A percentile compares a stretch with the other conserved stretches of the same genome.
Conservation (phyloP, 345 rosid genomes). For the Dimocarpus longan region DNA sequence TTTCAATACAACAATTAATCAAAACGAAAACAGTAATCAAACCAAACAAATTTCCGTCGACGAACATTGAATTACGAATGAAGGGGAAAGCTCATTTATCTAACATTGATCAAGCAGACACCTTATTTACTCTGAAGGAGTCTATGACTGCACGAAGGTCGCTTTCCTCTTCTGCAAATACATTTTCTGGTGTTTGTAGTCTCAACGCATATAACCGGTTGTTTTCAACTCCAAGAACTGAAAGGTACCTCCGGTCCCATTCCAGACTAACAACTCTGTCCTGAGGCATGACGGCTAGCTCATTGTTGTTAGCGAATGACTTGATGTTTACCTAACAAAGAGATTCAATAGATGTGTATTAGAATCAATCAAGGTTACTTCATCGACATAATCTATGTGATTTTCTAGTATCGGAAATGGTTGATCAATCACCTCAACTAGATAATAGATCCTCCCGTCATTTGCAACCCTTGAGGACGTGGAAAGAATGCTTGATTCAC, state of each 20-base stretch:
- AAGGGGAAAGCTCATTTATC: background rate
- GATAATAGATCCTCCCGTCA: constrained; percentile 88
- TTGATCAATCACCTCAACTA: constrained; percentile 68
- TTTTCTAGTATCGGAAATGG: background rate
- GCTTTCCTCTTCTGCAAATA: constrained; percentile 77
- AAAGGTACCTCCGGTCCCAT: constrained; percentile 87
- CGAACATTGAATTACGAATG: background rate
- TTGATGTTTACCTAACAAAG: constrained; percentile 77
- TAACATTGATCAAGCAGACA: constrained; percentile 35
- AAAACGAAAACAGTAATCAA: too few relatives aligned
- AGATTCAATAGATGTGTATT: background rate
- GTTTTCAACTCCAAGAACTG: constrained; percentile 90
- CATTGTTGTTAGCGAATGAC: constrained; percentile 88
- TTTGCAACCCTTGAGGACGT: constrained; percentile 86
- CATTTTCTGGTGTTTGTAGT: constrained; percentile 88
- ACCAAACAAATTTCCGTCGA: background rate
- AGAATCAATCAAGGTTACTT: too few relatives aligned
- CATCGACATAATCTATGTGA: background rate
- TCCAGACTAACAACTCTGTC: constrained; percentile 81
- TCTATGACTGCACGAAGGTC: constrained; percentile 88
- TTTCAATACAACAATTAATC: too few relatives aligned
- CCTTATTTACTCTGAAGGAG: constrained; percentile 83
- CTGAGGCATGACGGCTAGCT: constrained; percentile 90
- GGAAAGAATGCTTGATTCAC: constrained; percentile 61
- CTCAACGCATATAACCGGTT: constrained; percentile 75